Conservation (phyloP, 2,329 filamentous ascomycete species). For the Monosporascus ibericus region DNA sequence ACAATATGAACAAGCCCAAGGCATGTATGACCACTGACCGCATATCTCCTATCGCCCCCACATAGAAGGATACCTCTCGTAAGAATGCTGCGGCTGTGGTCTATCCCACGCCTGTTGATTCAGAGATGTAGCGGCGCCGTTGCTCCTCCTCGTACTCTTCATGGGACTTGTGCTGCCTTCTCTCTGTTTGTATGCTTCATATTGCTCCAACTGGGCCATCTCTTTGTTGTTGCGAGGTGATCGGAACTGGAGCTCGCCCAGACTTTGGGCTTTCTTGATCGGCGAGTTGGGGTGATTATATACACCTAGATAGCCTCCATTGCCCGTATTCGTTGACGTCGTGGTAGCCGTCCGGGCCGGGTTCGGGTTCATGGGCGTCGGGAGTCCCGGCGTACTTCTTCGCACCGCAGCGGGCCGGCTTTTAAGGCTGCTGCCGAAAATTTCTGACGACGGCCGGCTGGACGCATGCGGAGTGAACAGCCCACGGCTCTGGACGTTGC, state of each 20-base stretch:
- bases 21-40: background rate
- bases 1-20: background rate
- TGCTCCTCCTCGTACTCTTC: slow-evolving; percentile 14
- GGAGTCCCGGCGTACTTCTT: slow-evolving; percentile 69
- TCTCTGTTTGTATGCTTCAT: slow-evolving; percentile 17
- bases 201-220: slow-evolving; percentile 54
- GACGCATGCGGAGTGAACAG: slow-evolving; percentile 35
- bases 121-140: slow-evolving; percentile 3
- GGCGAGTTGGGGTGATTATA: slow-evolving; percentile 78
- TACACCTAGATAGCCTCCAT: slow-evolving; percentile 72
- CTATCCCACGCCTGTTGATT: slow-evolving; percentile 17
- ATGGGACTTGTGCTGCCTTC: slow-evolving; percentile 22
- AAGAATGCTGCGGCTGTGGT: slow-evolving; percentile 13
- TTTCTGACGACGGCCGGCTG: slow-evolving; percentile 25
- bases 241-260: slow-evolving; percentile 47
- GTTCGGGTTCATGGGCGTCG: slow-evolving; percentile 18
- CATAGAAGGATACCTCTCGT: slow-evolving; percentile 29
- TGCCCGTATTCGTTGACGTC: slow-evolving; percentile 18
- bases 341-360: slow-evolving; percentile 15
- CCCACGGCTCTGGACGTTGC: slow-evolving; percentile 32
- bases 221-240: slow-evolving; percentile 56
- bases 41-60: slow-evolving; percentile 16
- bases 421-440: slow-evolving; percentile 23
- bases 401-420: slow-evolving; percentile 32
- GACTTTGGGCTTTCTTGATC: slow-evolving; percentile 66